Percentiles rank a stretch among this genome's conserved stretches.
These are phyloP conservation scores for Leucosporidium creatinivorum DNA, from an alignment of 768 basidiomycete species.

Conservation along the genomic window DNA sequence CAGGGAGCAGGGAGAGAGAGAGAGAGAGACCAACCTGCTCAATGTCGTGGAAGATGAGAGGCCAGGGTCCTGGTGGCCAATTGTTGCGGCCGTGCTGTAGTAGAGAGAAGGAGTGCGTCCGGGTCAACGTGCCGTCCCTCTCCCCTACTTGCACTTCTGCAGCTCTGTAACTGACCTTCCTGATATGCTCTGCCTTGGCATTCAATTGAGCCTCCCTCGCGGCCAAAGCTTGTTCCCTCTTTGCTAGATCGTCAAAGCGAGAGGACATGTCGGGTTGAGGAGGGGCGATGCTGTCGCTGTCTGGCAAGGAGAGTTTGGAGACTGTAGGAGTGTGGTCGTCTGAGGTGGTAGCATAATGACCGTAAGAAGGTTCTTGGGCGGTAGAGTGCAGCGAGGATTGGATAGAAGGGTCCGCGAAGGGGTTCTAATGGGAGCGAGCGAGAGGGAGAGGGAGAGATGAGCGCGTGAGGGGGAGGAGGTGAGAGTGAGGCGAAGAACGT, in stretches of 20 bases:
- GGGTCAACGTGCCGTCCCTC: not conserved
- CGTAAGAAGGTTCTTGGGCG: not conserved
- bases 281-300: slow-evolving; percentile 39
- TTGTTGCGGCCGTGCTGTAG: slow-evolving; percentile 72
- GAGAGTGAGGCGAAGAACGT: not conserved
- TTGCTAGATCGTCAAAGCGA: slow-evolving; percentile 57
- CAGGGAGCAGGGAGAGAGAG: not conserved
- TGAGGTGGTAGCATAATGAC: not conserved
- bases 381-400: not conserved
- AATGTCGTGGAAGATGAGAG: slow-evolving; percentile 90
- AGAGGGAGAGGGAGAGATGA: not conserved
- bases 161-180: slow-evolving; percentile 42
- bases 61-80: slow-evolving; percentile 83
- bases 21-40: slow-evolving; percentile 41
- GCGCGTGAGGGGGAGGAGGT: not conserved
- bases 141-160: not conserved
- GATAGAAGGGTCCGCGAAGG: slow-evolving; percentile 70
- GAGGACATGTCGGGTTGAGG: slow-evolving; percentile 25
- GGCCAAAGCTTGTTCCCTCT: slow-evolving; percentile 73
- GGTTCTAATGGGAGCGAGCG: slow-evolving; percentile 49
- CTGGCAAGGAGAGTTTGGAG: slow-evolving; percentile 33
- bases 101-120: slow-evolving; percentile 49
- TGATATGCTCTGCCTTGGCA: slow-evolving; percentile 52
- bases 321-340: not conserved
- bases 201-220: slow-evolving; percentile 53